Base-by-base conservation (phyloP, 108 stramenopile species). In the Heterococcus sp. region DNA sequence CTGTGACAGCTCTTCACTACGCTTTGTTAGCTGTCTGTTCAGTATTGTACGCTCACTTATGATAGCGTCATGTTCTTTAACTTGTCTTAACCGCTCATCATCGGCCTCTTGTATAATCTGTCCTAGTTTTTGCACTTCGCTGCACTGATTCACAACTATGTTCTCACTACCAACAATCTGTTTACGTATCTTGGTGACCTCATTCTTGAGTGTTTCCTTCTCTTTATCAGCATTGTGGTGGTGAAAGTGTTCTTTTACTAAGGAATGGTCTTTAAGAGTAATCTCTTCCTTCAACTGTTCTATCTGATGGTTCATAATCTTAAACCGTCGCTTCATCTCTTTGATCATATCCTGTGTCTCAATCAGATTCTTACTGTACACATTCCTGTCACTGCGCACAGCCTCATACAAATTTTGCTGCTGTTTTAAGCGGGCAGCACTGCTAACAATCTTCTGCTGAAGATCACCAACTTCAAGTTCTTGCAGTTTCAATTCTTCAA, bases 221-320 rank as follows among this genome's bases (percentile, higher is more conserved):
- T 90, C 89, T 83, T 90, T 90, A 34, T 88, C 88, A 14, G 88
- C 89, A 69, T 86, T 85, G 63, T 87, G 77, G 40, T 78, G 70
- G 0, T 82, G 32, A 27, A 86, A 85, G 64, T 87, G 85, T 68
- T 91, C 91, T 65, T 89, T 90, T 27, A 90, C 89, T 38, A 91
- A 72, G 21, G 73, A 36, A 35, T 90, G 89, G 71, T 91, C 90
- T 74, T 87, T 90, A 34, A 36, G 5, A 21, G 90, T 89, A 66
- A 91, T 89, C 32, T 91, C 91, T 32, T 91, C 88, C 66, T 91
- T 90, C 5, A 91, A 82, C 74, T 89, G 84, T 66, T 90, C 88
- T 38, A 91, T 91, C 65, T 87, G 87, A 66, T 90, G 88, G 74
- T 86, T 91, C 89, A 88, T 90, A 4, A 87, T 63, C 75, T 90